Evolutionary conservation across 768 basidiomycete genomes (phyloP), one percentile per base, ranked within the genome.

Genomic region (Punctularia strigosozonata): DNA sequence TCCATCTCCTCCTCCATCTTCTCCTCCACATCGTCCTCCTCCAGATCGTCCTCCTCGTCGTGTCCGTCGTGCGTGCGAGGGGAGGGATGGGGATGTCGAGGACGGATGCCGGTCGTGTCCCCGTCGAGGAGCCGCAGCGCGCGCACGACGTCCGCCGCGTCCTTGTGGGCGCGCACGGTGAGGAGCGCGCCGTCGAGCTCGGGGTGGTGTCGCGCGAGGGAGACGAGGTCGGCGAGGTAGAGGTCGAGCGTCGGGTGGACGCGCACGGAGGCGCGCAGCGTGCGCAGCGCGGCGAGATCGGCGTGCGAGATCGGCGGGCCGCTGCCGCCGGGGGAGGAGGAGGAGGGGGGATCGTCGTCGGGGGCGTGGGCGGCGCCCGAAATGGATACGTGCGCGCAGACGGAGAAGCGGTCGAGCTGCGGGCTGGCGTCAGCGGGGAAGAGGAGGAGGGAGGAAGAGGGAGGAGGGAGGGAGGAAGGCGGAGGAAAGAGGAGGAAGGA

Each of bases 381-480:
- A 37, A 81, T 52, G 23, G 65, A 58, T 35, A 83, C 56, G 30
- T 72, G 73, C 5, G 70, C 72, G 49, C 82, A 87, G 71, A 89
- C 77, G 2, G 83, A 68, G 52, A 89, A 88, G 49, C 70, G 73
- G 52, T 89, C 83, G 12, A 89, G 65, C 84, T 87, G 49, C 24
- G 14, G 37, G 41, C 23, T 37, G 22, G 33, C 39, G 15, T 35
- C 31, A 18, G 25, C 40, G 19, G 36, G 23, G 35, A 39, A 47
- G 42, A 28, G 26, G 20, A 32, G 20, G n/a, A 23, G 18, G 25
- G n/a, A 41, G 18, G 19, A 38, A 20, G 26, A 8, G 26, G 8
- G 26, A 28, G 15, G 10, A 28, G 15, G 40, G 12, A 10, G 8
- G 14, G 42, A 39, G 10, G 15, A 15, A 21, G n/a, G 20, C 15